Evolutionary conservation across 2,329 filamentous ascomycete genomes (phyloP).

Genomic region (Penicillium rolfsii): DNA sequence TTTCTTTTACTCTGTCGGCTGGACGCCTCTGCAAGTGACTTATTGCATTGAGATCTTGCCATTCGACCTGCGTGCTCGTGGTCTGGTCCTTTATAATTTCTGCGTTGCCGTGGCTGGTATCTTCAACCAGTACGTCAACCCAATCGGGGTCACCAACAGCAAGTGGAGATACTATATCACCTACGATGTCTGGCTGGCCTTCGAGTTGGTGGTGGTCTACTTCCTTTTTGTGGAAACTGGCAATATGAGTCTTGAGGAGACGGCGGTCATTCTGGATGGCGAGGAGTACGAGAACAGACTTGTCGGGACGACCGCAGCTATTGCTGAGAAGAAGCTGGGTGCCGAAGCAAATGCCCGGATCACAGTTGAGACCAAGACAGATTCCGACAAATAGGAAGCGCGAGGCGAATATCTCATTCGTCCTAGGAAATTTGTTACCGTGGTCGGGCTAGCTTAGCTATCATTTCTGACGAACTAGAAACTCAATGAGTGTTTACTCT

Average conservation of each 20-base stretch:
- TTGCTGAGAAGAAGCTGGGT: slow-evolving; percentile 3
- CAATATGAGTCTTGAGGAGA: slow-evolving; percentile 24
- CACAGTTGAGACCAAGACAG: neutral
- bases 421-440: neutral
- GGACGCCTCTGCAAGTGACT: slow-evolving; percentile 14
- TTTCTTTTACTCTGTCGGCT: slow-evolving; percentile 47
- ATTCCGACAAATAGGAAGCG: neutral
- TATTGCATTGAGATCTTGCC: slow-evolving; percentile 53
- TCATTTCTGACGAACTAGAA: neutral
- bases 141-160: slow-evolving; percentile 19
- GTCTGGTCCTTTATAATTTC: slow-evolving; percentile 51
- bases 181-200: slow-evolving; percentile 34
- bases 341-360: neutral
- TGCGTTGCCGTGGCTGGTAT: slow-evolving; percentile 47
- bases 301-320: neutral
- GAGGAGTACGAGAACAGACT: slow-evolving; percentile 21
- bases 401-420: neutral
- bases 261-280: slow-evolving; percentile 36
- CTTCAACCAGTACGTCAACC: slow-evolving; percentile 52
- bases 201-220: slow-evolving; percentile 36
- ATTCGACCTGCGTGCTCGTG: slow-evolving; percentile 59
- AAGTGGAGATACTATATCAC: slow-evolving; percentile 38
- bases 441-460: neutral
- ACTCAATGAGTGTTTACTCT: neutral
- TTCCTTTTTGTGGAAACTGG: slow-evolving; percentile 19